Base-by-base conservation (phyloP, 352 stramenopile genomes). In the Globisporangium paddicum region DNA sequence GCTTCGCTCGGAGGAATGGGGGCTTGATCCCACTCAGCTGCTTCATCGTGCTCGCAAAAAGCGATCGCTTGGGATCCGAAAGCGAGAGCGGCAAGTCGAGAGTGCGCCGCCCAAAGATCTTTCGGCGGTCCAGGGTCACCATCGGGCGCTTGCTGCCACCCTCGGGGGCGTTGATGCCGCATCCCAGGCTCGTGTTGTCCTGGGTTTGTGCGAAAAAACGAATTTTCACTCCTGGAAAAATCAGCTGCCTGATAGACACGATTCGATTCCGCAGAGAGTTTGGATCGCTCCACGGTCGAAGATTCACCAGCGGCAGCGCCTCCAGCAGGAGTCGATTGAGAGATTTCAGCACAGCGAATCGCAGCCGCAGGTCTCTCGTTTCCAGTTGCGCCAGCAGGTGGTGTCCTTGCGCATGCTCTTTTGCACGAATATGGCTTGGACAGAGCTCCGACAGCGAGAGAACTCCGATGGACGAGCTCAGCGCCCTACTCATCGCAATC, bases 141-240 rank as follows among this genome's bases (percentile, higher is more conserved):
- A 82, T 79, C 3, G 83, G 81, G 1, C 78, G 66, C 47, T 93
- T 93, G 11, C 60, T 67, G 19, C 69, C 72, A 2, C 60, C 67
- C 46, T 84, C 78, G 3, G 69, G 55, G 19, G 79, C 62, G 30
- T 73, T 73, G 18, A 59, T 52, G 1, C 77, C 77, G 19, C 75
- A 67, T 0, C 73, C 75, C n/a, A 87, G 19, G 19, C 75, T 89
- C 23, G 74, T 81, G 44, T 90, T 82, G 61, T 93, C 83, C 63
- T 89, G 77, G 0, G 80, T 79, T 28, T 89, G 69, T 2, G 71
- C 70, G 26, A 88, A 87, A 38, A 90, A 90, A 0, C 71, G 71
- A 46, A 93, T 87, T 49, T 93, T 93, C 16, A 93, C 77, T 9
- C 71, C 73, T 1, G 83, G 75, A 50, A 93, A 93, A 26, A 93